These are phyloP conservation scores for Inga oerstediana DNA, from an alignment of 306 rosid genomes.

Conservation along the genomic window DNA sequence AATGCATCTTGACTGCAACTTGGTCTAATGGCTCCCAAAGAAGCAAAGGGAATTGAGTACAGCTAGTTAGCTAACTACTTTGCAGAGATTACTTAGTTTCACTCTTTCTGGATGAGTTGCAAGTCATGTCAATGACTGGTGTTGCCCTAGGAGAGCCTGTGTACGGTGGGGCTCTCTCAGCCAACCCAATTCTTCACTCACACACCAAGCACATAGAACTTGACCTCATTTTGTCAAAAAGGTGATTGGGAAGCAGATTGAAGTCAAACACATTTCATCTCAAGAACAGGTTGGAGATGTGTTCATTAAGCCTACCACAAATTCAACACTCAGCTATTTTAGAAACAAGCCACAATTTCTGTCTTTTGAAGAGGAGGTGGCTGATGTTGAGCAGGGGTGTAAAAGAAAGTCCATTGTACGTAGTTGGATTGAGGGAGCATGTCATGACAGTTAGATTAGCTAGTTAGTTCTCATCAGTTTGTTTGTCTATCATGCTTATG, in stretches of 20 bases:
- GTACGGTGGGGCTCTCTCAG: background rate
- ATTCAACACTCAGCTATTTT: background rate
- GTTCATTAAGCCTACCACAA: background rate
- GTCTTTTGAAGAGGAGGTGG: background rate
- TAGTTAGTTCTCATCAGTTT: background rate
- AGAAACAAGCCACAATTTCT: background rate
- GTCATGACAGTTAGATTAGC: background rate
- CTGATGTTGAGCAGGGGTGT: background rate
- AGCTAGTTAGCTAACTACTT: too few relatives aligned
- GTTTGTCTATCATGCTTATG: background rate
- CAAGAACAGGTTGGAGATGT: background rate
- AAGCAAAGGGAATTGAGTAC: background rate
- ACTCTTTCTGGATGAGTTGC: background rate
- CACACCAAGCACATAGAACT: background rate
- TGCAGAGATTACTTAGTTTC: background rate
- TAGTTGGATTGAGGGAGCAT: background rate
- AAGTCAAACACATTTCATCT: background rate
- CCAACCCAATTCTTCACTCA: background rate
- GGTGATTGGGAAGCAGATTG: background rate
- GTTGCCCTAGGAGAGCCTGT: background rate
- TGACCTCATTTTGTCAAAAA: background rate
- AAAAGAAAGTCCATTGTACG: background rate
- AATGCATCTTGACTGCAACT: background rate
- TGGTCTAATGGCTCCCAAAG: background rate
- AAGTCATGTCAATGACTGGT: background rate